Conservation (phyloP, 2,329 filamentous ascomycete species). For the Aspergillus tamarii region DNA sequence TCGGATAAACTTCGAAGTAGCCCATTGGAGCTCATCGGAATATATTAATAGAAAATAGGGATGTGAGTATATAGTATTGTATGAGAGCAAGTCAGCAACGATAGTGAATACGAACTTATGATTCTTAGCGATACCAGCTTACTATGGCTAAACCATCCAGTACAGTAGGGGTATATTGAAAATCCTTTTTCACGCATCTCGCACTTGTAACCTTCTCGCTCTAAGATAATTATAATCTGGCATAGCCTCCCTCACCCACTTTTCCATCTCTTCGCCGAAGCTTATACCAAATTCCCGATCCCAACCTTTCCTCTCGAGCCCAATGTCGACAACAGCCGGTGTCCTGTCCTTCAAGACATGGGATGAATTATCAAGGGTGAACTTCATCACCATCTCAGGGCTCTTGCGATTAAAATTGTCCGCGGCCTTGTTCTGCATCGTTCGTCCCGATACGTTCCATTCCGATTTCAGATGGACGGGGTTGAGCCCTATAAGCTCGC, state of each 20-base stretch:
- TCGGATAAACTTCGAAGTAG: no score
- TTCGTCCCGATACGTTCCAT: background rate
- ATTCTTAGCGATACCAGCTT: no score
- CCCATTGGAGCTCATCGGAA: no score
- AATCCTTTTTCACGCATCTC: background rate
- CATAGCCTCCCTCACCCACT: background rate
- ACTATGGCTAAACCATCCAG: no score
- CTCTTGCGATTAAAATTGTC: background rate
- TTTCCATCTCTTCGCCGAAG: background rate
- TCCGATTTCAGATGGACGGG: background rate
- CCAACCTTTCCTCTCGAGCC: background rate
- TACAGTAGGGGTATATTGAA: no score
- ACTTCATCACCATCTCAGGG: background rate
- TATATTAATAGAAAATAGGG: background rate
- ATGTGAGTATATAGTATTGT: background rate
- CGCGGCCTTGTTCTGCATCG: background rate
- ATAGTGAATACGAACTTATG: no score
- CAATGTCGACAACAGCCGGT: background rate
- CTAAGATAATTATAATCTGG: background rate
- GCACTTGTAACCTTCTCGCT: background rate
- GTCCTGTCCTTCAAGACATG: background rate
- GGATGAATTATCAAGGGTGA: background rate
- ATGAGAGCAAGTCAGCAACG: background rate
- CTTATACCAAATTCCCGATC: background rate
- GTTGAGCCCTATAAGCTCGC: background rate